Conservation (phyloP, 108 stramenopile species). For the Nitzschia palea region DNA sequence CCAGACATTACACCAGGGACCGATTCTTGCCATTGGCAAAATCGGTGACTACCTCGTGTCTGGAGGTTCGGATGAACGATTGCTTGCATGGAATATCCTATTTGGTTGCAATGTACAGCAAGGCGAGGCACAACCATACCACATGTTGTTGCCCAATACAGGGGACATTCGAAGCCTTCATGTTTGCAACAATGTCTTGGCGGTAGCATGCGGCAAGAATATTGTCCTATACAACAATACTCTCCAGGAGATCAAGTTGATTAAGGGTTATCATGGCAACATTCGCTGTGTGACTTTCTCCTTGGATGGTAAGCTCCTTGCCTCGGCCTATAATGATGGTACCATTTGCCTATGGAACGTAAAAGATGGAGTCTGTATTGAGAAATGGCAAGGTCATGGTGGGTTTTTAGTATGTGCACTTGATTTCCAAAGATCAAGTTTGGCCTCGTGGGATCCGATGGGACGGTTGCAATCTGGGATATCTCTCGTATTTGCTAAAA, state of each 20-base stretch:
- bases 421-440: not conserved
- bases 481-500: not conserved
- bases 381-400: constrained; percentile 16
- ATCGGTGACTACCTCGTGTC: not conserved
- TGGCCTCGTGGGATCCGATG: constrained; percentile 18
- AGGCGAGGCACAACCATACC: not conserved
- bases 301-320: not conserved
- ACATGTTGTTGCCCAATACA: not conserved
- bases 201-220: not conserved
- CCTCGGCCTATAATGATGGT: constrained; percentile 18
- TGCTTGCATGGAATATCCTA: constrained; percentile 10
- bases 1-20: not conserved
- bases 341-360: constrained; percentile 12
- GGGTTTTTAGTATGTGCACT: constrained; percentile 14
- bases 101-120: too few relatives aligned
- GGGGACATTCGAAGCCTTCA: not conserved
- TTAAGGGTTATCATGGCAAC: constrained; percentile 9
- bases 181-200: not conserved
- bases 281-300: constrained; percentile 11
- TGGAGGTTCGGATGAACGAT: constrained; percentile 5
- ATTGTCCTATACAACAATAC: not conserved
- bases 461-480: constrained; percentile 17
- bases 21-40: constrained; percentile 8
- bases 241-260: not conserved
- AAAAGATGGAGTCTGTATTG: not conserved